These are phyloP conservation scores for Kwoniella dendrophila DNA, from an alignment of 768 basidiomycete genomes.

Conservation along the genomic window DNA sequence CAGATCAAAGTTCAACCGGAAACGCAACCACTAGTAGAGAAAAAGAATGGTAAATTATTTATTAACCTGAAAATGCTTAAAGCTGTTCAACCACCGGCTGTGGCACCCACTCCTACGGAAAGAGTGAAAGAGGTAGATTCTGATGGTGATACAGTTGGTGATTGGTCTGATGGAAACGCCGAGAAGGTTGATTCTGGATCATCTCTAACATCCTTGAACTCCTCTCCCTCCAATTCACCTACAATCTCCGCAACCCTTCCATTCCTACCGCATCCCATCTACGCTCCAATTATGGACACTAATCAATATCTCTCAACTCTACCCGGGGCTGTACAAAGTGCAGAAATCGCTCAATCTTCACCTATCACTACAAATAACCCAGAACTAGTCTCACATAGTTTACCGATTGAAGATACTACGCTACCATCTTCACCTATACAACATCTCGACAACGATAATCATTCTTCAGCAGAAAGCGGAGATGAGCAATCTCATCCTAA, in stretches of 20 bases:
- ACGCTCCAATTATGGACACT: neutral
- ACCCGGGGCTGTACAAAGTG: neutral
- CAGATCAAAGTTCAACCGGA: neutral
- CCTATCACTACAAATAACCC: neutral
- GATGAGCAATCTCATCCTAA: neutral
- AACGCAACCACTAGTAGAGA: neutral
- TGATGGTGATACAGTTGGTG: slow-evolving; percentile 49
- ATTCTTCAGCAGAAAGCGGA: slow-evolving; percentile 11
- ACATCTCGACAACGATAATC: too few relatives aligned
- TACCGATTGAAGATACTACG: neutral
- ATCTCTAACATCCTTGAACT: slow-evolving; percentile 15
- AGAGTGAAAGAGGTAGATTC: slow-evolving; percentile 46
- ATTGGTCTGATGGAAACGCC: slow-evolving; percentile 24
- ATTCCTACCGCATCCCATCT: slow-evolving; percentile 24
- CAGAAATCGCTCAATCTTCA: neutral
- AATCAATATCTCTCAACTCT: neutral
- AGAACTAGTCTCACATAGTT: neutral
- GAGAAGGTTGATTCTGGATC: neutral
- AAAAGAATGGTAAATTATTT: slow-evolving; percentile 5
- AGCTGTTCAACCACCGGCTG: neutral
- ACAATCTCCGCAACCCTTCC: slow-evolving; percentile 14
- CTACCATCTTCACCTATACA: neutral
- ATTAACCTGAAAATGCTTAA: slow-evolving; percentile 29
- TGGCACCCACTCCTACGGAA: neutral
- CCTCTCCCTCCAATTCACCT: slow-evolving; percentile 12